These are phyloP conservation scores for Fusarium pilosicola DNA, from an alignment of 2,329 filamentous ascomycete genomes.

Conservation along the genomic window DNA sequence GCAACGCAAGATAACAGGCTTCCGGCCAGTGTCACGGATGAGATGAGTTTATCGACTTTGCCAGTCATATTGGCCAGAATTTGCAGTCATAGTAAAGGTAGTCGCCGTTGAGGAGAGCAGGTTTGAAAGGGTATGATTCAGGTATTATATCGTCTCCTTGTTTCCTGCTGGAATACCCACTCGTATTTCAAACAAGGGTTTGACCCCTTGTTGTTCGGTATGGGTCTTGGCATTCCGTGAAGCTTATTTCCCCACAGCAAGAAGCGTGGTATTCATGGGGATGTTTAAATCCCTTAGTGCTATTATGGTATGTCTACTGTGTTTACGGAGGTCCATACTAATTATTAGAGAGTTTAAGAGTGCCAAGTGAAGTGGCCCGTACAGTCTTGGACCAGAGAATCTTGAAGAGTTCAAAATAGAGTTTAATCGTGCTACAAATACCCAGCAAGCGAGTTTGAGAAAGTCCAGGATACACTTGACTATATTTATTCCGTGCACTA, in stretches of 20 bases:
- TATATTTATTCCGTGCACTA: background rate
- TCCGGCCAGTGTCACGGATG: conserved; percentile 39
- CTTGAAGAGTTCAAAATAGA: conserved; percentile 16
- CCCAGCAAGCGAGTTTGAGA: conserved; percentile 29
- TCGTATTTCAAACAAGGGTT: conserved; percentile 9
- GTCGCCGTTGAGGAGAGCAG: background rate
- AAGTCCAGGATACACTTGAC: background rate
- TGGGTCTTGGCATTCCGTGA: conserved; percentile 1
- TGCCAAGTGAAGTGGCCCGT: background rate
- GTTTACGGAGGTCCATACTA: too few species aligned
- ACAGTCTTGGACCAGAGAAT: background rate
- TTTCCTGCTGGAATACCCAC: background rate
- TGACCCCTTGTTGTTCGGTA: conserved; percentile 5
- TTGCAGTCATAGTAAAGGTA: conserved; percentile 3
- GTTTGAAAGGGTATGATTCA: background rate
- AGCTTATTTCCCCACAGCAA: background rate
- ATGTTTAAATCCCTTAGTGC: background rate
- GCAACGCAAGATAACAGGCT: conserved; percentile 36
- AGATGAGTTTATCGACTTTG: conserved; percentile 30
- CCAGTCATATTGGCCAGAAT: conserved; percentile 15
- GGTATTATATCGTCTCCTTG: background rate
- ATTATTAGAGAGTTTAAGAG: background rate
- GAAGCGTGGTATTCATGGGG: background rate
- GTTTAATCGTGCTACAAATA: conserved; percentile 21
- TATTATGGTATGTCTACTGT: too few species aligned